These are phyloP conservation scores for Fagopyrum homotropicum DNA, from an alignment of 148 eudicot genomes.

Conservation along the genomic window DNA sequence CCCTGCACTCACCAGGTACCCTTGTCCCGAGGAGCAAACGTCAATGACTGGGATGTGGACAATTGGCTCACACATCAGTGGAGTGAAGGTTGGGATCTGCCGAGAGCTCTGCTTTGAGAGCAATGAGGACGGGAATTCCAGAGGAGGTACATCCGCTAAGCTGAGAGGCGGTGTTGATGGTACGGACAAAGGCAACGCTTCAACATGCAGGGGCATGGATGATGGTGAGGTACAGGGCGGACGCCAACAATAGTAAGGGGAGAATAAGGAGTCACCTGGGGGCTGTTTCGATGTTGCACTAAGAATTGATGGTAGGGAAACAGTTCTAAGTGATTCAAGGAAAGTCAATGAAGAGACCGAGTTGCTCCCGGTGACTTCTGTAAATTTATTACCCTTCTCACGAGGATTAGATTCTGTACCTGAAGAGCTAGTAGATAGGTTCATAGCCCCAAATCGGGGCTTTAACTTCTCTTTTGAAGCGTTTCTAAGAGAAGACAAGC, in stretches of 20 bases:
- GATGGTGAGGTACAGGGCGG: conserved; percentile 65
- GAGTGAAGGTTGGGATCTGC: conserved; percentile 64
- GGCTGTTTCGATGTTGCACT: conserved; percentile 33
- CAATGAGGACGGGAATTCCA: conserved; percentile 52
- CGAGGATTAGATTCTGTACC: conserved; percentile 20
- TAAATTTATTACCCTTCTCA: conserved; percentile 20
- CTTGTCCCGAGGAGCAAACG: conserved; percentile 84
- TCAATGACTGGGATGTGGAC: conserved; percentile 84
- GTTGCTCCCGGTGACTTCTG: conserved; percentile 24
- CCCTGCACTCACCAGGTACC: conserved; percentile 80
- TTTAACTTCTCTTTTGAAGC: conserved; percentile 43
- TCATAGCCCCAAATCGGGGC: conserved; percentile 38
- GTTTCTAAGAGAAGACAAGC: conserved; percentile 37
- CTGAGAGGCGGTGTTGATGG: conserved; percentile 44
- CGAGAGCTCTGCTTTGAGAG: conserved; percentile 43
- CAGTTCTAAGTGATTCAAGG: conserved; percentile 43
- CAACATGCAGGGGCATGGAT: conserved; percentile 32
- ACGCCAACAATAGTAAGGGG: conserved; percentile 94
- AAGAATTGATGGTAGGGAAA: conserved; percentile 21
- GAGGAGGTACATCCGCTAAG: conserved; percentile 30
- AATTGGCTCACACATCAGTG: conserved; percentile 80
- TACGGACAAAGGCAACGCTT: conserved; percentile 31
- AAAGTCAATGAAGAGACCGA: conserved; percentile 25
- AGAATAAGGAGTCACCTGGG: conserved; percentile 35
- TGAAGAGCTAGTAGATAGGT: conserved; percentile 26